Evolutionary conservation across 176 grass and related monocot genomes (phyloP), one percentile per base, ranked within the genome.

Genomic region (Lolium perenne): DNA sequence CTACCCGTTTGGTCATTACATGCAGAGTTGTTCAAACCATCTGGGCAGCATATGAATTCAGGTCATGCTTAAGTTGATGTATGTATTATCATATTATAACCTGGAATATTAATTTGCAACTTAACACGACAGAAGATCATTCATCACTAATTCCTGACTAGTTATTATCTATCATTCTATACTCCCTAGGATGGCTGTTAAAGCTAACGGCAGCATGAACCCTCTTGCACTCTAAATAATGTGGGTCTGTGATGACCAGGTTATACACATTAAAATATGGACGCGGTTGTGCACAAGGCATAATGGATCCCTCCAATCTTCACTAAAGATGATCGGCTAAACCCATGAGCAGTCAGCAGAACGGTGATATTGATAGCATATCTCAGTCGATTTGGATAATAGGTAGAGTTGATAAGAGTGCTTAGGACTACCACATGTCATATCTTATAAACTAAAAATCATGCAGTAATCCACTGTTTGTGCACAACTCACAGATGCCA

Each of bases 111-210:
- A 25, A 16, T 70, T 72, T 81, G n/a, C 41, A 68, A 57, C 17
- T 89, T 41, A 43, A 76, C 13, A 25, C 5, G 49, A 47, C 12
- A 76, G 38, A 14, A 38, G 22, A 50, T 59, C 35, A 57, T 74
- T 73, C 70, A 51, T 60, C 57, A 48, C 6, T 7, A 26, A 58
- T 72, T 21, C 68, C 68, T 3, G 32, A 56, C 9, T 53, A 53
- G 50, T 45, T 79, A 72, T 83, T 45, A 16, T 38, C 85, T 81
- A 48, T n/a, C 72, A 71, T 69, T 50, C 0, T 57, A 63, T 58
- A 47, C 49, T 29, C 40, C 59, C 10, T 50, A 86, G 10, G n/a
- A 85, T 77, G 0, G 21, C 21, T 54, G 2, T 59, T 49, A 57
- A 75, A 46, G 58, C 13, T 23, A 62, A 84, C 1, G 61, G 74